Percentiles rank a stretch among this genome's conserved stretches.
Evolutionary conservation across 108 stramenopile species (phyloP).

Genomic region (Skeletonema grethae): DNA sequence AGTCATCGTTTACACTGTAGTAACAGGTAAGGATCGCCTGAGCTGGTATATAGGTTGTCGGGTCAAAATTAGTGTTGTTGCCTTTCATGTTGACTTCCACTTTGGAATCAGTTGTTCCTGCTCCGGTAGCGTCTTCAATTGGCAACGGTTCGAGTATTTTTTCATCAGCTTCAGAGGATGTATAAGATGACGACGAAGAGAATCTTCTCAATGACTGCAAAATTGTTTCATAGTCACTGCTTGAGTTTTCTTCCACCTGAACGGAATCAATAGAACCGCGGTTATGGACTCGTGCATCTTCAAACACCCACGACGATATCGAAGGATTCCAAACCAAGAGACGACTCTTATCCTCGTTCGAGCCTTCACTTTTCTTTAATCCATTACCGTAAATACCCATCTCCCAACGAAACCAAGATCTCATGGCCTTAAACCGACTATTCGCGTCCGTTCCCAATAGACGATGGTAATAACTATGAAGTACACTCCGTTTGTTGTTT

Average conservation of each 20-base stretch:
- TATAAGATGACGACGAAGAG: slow-evolving; percentile 21
- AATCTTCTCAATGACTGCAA: slow-evolving; percentile 36
- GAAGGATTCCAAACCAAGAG: slow-evolving; percentile 46
- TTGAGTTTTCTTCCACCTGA: neutral
- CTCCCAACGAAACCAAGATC: slow-evolving; percentile 74
- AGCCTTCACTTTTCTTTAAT: slow-evolving; percentile 6
- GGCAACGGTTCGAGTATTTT: slow-evolving; percentile 16
- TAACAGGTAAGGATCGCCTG: slow-evolving; percentile 83
- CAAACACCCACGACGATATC: slow-evolving; percentile 23
- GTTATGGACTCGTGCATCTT: slow-evolving; percentile 42
- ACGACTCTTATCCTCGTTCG: slow-evolving; percentile 5
- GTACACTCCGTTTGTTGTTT: slow-evolving; percentile 27
- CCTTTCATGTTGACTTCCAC: slow-evolving; percentile 1
- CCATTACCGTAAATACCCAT: slow-evolving; percentile 45
- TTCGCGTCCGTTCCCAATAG: slow-evolving; percentile 48
- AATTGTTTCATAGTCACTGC: slow-evolving; percentile 6
- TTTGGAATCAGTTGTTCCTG: neutral
- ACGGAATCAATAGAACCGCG: slow-evolving; percentile 7
- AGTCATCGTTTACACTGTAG: slow-evolving; percentile 67
- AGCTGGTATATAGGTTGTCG: slow-evolving; percentile 55
- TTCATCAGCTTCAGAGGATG: slow-evolving; percentile 2
- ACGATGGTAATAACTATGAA: slow-evolving; percentile 62
- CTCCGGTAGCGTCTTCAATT: neutral
- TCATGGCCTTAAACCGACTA: slow-evolving; percentile 43
- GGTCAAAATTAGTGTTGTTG: slow-evolving; percentile 18